These are phyloP conservation scores for Pleurozium schreberi DNA, from an alignment of 225 moss, liverwort and hornwort genomes.

Conservation along the genomic window DNA sequence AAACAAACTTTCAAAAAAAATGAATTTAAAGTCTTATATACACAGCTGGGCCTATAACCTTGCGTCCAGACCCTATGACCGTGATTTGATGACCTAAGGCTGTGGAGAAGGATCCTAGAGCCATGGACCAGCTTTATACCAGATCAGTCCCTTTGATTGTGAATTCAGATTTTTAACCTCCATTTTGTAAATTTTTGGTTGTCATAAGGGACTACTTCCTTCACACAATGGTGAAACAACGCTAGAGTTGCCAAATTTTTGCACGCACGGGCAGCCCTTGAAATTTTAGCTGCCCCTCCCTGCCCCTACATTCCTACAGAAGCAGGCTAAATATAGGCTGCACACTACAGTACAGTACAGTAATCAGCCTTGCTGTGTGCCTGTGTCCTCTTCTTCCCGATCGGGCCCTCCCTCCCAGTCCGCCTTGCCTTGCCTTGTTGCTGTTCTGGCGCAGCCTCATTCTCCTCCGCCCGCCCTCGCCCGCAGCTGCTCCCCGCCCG, in stretches of 20 bases:
- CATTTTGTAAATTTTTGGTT: too few relatives aligned
- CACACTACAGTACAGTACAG: neutral
- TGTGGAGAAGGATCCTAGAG: too few relatives aligned
- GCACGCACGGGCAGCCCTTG: too few relatives aligned
- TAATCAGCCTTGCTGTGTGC: neutral
- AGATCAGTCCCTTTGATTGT: too few relatives aligned
- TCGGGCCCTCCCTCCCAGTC: neutral
- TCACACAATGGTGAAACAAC: accelerated
- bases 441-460: neutral
- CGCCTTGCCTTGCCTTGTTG: neutral
- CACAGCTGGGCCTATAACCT: too few relatives aligned
- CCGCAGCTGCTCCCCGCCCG: neutral
- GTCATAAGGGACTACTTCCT: neutral
- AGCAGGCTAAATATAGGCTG: neutral
- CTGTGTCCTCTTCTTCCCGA: neutral
- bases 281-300: neutral
- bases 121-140: too few relatives aligned
- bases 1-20: too few relatives aligned
- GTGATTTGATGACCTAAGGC: too few relatives aligned
- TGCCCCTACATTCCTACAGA: neutral
- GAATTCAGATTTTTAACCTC: too few relatives aligned
- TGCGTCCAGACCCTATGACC: too few relatives aligned
- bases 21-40: too few relatives aligned
- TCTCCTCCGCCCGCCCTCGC: neutral
- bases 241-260: neutral